Conservation (phyloP, 495 filamentous ascomycete genomes). For the Podospora pseudopauciseta region DNA sequence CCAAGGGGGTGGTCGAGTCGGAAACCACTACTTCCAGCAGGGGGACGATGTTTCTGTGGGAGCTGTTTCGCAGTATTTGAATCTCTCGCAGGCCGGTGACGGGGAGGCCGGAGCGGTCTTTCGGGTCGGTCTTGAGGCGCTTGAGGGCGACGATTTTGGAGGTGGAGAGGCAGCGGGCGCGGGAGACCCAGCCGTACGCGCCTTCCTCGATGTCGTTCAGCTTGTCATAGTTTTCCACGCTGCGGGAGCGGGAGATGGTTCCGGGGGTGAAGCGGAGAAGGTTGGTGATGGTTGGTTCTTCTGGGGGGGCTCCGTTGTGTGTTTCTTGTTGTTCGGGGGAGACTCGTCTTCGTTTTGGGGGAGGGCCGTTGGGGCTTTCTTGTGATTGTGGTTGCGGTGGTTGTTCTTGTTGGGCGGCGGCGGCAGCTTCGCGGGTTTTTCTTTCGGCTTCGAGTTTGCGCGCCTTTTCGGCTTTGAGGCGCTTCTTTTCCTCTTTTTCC, state of each 20-base stretch:
- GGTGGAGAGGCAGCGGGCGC: constrained; percentile 74
- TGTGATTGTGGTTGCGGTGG: constrained; percentile 24
- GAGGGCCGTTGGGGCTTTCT: constrained; percentile 38
- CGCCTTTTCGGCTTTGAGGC: constrained; percentile 79
- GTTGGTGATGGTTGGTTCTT: constrained; percentile 24
- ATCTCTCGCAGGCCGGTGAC: constrained; percentile 93
- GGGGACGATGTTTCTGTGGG: constrained; percentile 72
- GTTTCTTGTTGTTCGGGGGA: constrained; percentile 25
- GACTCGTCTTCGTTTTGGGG: constrained; percentile 55
- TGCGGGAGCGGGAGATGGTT: constrained; percentile 67
- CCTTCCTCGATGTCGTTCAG: constrained; percentile 98
- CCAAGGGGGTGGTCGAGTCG: constrained; percentile 56
- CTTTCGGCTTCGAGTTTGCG: constrained; percentile 63
- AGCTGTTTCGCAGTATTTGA: constrained; percentile 49
- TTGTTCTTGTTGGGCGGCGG: constrained; percentile 24
- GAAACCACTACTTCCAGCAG: constrained; percentile 86
- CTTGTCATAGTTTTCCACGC: constrained; percentile 85
- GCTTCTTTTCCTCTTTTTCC: constrained; percentile 88
- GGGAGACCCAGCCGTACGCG: constrained; percentile 89
- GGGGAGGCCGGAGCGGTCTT: constrained; percentile 75
- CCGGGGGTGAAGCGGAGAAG: constrained; percentile 68
- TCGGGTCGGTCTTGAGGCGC: constrained; percentile 86
- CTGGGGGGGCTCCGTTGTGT: constrained; percentile 13
- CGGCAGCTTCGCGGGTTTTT: constrained; percentile 33
- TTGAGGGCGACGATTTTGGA: constrained; percentile 90